These are phyloP conservation scores for Cadophora malorum DNA, from an alignment of 2,329 filamentous ascomycete genomes.

Conservation along the genomic window DNA sequence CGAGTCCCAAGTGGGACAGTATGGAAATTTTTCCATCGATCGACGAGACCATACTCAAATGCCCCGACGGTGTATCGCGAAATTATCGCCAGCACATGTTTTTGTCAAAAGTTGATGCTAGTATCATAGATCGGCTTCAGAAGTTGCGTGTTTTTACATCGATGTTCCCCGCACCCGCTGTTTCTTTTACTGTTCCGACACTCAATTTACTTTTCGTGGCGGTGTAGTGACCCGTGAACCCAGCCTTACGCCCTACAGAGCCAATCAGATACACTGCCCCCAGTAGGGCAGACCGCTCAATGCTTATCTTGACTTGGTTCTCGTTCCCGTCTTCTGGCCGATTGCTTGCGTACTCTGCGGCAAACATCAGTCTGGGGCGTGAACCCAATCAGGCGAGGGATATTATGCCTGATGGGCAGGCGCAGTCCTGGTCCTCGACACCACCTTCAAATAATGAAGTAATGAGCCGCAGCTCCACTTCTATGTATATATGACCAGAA, in stretches of 20 bases:
- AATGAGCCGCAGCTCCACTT: slow-evolving; percentile 7
- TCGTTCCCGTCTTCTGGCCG: slow-evolving; percentile 2
- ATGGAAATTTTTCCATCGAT: background rate
- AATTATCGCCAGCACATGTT: slow-evolving; percentile 20
- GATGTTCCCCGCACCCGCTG: slow-evolving; percentile 19
- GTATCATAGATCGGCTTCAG: slow-evolving; percentile 15
- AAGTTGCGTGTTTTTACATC: slow-evolving; percentile 20
- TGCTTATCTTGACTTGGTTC: slow-evolving; percentile 11
- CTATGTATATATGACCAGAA: background rate
- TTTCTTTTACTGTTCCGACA: slow-evolving; percentile 22
- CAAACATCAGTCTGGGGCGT: slow-evolving; percentile 16
- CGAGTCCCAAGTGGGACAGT: slow-evolving; percentile 1
- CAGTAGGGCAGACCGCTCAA: slow-evolving; percentile 16
- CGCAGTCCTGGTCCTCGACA: slow-evolving; percentile 17
- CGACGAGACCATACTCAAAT: background rate
- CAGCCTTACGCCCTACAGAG: slow-evolving; percentile 8
- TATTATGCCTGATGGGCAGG: slow-evolving; percentile 11
- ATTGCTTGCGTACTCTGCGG: slow-evolving; percentile 5
- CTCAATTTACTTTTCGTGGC: slow-evolving; percentile 18
- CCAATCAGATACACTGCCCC: slow-evolving; percentile 7
- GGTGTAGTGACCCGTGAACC: slow-evolving; percentile 20
- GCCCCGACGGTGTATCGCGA: no score
- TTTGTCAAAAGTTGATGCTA: background rate
- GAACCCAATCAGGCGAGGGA: slow-evolving; percentile 13
- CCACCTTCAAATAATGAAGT: slow-evolving; percentile 1